phyloP scores from a whole-genome alignment of 768 basidiomycete genomes.

The Clitopilus passeckerianus region DNA sequence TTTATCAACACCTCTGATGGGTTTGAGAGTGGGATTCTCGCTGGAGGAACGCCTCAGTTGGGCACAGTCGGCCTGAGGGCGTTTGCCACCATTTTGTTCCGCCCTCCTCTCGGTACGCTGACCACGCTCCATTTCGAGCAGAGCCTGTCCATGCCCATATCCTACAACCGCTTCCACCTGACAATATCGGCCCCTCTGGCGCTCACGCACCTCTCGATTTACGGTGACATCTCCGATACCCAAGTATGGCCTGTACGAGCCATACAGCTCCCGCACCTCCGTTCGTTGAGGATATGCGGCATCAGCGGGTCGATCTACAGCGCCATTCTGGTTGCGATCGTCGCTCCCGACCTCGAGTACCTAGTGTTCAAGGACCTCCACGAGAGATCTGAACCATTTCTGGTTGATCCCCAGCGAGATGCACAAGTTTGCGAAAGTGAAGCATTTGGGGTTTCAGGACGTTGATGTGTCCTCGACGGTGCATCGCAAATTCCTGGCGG shows the following conservation, averaged over 20 bases:
- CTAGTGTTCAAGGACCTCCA: constrained; percentile 38
- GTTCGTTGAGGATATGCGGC: constrained; percentile 36
- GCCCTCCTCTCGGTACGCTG: constrained; percentile 26
- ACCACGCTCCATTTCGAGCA: constrained; percentile 43
- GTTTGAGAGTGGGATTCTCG: constrained; percentile 18
- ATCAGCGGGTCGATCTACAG: constrained; percentile 30
- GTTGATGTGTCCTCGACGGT: constrained; percentile 28
- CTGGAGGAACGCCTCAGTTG: constrained; percentile 17
- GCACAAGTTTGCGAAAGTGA: constrained; percentile 27
- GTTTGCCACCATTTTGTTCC: constrained; percentile 34
- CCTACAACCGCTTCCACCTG: constrained; percentile 25
- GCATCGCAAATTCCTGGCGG: constrained; percentile 12
- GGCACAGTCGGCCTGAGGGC: constrained; percentile 19
- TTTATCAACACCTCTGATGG: constrained; percentile 11
- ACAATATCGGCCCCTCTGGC: constrained; percentile 16
- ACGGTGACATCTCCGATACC: constrained; percentile 29
- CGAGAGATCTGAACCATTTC: constrained; percentile 36
- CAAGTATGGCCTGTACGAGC: constrained; percentile 21
- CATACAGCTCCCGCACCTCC: constrained; percentile 29
- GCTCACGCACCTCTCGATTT: constrained; percentile 38
- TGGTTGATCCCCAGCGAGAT: constrained; percentile 15
- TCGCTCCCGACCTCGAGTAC: constrained; percentile 32
- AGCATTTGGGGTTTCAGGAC: constrained; percentile 32
- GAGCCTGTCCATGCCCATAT: constrained; percentile 27
- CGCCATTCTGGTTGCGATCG: constrained; percentile 30